A percentile compares a stretch with the other conserved stretches of the same genome.
Conservation (phyloP, 306 rosid genomes). For the Vigna radiata region DNA sequence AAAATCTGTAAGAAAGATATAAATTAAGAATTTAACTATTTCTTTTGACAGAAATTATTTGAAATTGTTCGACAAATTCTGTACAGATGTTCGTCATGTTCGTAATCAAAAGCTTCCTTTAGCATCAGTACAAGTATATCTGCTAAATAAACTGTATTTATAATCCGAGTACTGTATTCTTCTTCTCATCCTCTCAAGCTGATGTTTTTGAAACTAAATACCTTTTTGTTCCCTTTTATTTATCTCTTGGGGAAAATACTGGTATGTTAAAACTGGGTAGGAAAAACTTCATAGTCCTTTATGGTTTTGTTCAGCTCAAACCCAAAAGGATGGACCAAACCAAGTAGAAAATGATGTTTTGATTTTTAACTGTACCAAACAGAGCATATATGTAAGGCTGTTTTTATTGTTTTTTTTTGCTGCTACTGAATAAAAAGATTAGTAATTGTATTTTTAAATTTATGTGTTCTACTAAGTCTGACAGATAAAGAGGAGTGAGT, state of each 20-base stretch:
- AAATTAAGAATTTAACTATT: too few species aligned
- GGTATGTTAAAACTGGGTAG: not conserved
- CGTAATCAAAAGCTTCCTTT: slow-evolving; percentile 6
- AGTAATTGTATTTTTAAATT: not conserved
- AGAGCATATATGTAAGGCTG: too few species aligned
- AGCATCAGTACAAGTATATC: not conserved
- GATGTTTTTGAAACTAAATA: not conserved
- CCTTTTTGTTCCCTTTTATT: not conserved
- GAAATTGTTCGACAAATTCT: not conserved
- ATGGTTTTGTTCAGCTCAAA: not conserved
- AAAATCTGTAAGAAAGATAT: too few species aligned
- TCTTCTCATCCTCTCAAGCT: not conserved
- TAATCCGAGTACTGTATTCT: not conserved
- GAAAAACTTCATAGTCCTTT: not conserved
- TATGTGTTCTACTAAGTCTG: not conserved
- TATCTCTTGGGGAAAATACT: not conserved
- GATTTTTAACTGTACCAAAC: too few species aligned
- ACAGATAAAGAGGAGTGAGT: not conserved
- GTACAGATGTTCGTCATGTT: not conserved
- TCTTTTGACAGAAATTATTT: not conserved
- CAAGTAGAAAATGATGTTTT: not conserved
- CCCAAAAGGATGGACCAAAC: not conserved
- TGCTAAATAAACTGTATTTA: not conserved
- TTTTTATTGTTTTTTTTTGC: too few species aligned
- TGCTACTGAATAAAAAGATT: not conserved